Base-by-base conservation (phyloP, 1,284 basidiomycete genomes). In the Cryptococcus sp. region DNA sequence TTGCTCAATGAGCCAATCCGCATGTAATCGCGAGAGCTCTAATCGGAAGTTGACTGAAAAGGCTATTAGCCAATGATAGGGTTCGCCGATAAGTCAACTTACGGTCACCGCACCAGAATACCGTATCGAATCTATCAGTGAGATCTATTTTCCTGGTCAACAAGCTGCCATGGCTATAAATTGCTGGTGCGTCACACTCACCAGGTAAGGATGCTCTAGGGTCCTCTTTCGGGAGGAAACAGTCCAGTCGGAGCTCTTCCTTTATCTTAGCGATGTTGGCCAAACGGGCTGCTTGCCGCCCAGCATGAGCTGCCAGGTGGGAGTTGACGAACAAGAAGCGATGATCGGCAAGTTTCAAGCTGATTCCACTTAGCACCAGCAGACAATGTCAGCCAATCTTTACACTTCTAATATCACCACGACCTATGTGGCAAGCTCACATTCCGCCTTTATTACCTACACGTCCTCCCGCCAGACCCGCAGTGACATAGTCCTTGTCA, bases 311-410 rank as follows among this genome's bases (percentile, higher is more conserved):
- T 0, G 83, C 83, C 15, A 84, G 70, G 63, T 84, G 83, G 0
- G 83, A 80, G 44, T 83, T 83, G 62, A 84, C 77, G 60, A 84
- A 84, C 2, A 84, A 74, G 40, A 84, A 72, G 1, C 81, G 72
- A 20, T 80, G 79, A 19, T 72, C 72, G n/a, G 78, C 82, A 19
- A 84, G 74, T 48, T 81, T 78, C 41, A 84, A 65, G 48, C 79
- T 80, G 65, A 83, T 80, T 17, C 81, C 83, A 29, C 71, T 76
- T 54, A 34, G 8, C 29, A 34, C 29, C 29, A 34, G 13, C 8
- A 34, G 8, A 13, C 13, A 34, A 7, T 13, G 29, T 34, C 29
- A 34, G 29, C 8, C 29, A 34, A 4, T 34, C 29, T 5, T 34
- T 10, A 29, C 26, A 34, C 29, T 13, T 34, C 13, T 34, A 10